Conservation (phyloP, 495 filamentous ascomycete species). For the Hyphodiscus hymeniophilus region DNA sequence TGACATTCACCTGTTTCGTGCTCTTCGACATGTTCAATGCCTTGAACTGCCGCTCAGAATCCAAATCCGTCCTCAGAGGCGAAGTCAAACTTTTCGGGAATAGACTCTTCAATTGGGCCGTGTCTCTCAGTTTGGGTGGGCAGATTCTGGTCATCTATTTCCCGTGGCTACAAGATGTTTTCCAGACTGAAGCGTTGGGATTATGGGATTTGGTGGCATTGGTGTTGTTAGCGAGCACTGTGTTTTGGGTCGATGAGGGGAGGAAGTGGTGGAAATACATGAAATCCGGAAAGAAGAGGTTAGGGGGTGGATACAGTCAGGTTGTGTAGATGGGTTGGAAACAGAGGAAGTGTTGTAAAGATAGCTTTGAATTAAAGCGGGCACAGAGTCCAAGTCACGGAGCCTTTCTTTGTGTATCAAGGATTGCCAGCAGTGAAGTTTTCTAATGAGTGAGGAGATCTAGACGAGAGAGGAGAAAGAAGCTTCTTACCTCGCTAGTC, state of each 20-base stretch:
- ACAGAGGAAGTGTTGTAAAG: too few species aligned
- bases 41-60: slow-evolving; percentile 83
- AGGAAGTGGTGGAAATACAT: slow-evolving; percentile 58
- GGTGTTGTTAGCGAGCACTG: slow-evolving; percentile 66
- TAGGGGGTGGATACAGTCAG: slow-evolving; percentile 24
- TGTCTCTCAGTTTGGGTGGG: slow-evolving; percentile 71
- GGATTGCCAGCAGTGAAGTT: too few species aligned
- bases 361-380: too few species aligned
- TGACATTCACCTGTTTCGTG: slow-evolving; percentile 98
- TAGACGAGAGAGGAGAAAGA: too few species aligned
- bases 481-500: too few species aligned
- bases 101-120: slow-evolving; percentile 92
- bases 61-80: slow-evolving; percentile 77
- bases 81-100: slow-evolving; percentile 79
- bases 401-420: too few species aligned
- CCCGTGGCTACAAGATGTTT: slow-evolving; percentile 84
- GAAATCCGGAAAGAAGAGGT: slow-evolving; percentile 13
- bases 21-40: slow-evolving; percentile 99
- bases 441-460: too few species aligned
- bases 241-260: slow-evolving; percentile 91
- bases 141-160: slow-evolving; percentile 90
- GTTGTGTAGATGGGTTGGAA: slow-evolving; percentile 22
- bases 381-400: too few species aligned
- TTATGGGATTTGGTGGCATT: slow-evolving; percentile 64
- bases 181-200: slow-evolving; percentile 85